Evolutionary conservation across 257 asterid species (phyloP).

Genomic region (Solanum corneliomulleri): DNA sequence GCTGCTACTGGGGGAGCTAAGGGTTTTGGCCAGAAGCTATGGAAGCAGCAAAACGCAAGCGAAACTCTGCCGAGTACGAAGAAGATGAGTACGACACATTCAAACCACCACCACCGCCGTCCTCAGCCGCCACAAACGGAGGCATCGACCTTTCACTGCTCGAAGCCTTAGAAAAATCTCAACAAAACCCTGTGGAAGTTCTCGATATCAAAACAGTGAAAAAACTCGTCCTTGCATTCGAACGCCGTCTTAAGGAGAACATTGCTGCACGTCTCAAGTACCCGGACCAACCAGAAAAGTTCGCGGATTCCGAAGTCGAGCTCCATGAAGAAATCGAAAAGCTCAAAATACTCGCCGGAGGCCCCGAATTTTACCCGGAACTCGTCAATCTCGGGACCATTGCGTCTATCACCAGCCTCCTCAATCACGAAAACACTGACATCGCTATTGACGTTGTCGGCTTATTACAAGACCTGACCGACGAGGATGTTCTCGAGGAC

Average conservation of each 20-base stretch:
- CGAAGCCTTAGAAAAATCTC: constrained; percentile 87
- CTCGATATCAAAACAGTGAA: constrained; percentile 88
- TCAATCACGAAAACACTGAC: constrained; percentile 78
- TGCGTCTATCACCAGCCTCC: constrained; percentile 59
- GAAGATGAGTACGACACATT: constrained; percentile 16
- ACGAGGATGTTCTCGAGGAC: constrained; percentile 88
- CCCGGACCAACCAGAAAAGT: constrained; percentile 92
- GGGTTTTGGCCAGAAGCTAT: not conserved
- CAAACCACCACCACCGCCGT: constrained; percentile 11
- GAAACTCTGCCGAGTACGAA: constrained; percentile 14
- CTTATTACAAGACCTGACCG: constrained; percentile 85
- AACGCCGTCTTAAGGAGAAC: constrained; percentile 90
- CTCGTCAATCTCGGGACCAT: constrained; percentile 73
- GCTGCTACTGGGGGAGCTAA: not conserved
- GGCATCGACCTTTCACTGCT: constrained; percentile 64
- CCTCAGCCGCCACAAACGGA: constrained; percentile 6
- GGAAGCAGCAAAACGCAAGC: constrained; percentile 45
- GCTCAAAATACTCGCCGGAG: constrained; percentile 84
- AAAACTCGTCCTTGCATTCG: constrained; percentile 66
- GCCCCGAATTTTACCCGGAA: constrained; percentile 91
- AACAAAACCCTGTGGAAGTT: constrained; percentile 55
- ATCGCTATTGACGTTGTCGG: constrained; percentile 72
- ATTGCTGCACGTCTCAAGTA: constrained; percentile 88
- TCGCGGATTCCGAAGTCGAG: constrained; percentile 88
- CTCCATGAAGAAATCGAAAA: constrained; percentile 93